phyloP scores from a whole-genome alignment of 768 basidiomycete genomes.

The Epithele typhae region DNA sequence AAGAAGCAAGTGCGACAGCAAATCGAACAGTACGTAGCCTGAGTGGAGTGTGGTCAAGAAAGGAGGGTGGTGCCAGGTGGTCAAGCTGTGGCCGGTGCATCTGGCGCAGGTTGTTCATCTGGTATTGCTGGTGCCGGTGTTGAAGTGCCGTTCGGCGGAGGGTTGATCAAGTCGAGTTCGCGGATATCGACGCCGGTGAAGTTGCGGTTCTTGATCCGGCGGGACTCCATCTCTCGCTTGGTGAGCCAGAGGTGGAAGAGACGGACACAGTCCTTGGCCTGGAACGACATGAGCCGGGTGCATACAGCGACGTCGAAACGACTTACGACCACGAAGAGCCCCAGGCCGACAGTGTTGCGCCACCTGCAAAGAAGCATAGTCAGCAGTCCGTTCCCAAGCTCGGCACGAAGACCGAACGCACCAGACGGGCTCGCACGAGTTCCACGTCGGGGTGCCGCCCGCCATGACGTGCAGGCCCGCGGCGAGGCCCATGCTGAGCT shows the following conservation, averaged over 20 bases:
- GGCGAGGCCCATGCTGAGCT: slow-evolving; percentile 25
- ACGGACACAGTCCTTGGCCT: slow-evolving; percentile 68
- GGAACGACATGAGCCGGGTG: neutral
- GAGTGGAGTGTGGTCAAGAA: too few species aligned
- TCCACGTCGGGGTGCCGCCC: slow-evolving; percentile 59
- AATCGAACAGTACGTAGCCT: too few species aligned
- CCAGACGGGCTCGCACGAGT: slow-evolving; percentile 73
- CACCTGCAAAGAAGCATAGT: slow-evolving; percentile 39
- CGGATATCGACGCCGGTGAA: slow-evolving; percentile 69
- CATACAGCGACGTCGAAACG: neutral
- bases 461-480: slow-evolving; percentile 45
- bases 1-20: too few species aligned
- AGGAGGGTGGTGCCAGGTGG: too few species aligned
- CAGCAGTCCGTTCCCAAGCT: slow-evolving; percentile 1
- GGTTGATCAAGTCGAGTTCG: slow-evolving; percentile 57
- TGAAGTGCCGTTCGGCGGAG: neutral
- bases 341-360: slow-evolving; percentile 68
- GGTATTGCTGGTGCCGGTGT: too few species aligned
- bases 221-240: slow-evolving; percentile 66
- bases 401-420: slow-evolving; percentile 25
- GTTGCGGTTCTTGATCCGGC: slow-evolving; percentile 63
- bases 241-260: slow-evolving; percentile 66
- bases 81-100: too few species aligned
- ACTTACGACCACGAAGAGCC: slow-evolving; percentile 61
- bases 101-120: too few species aligned